A percentile compares a stretch with the other conserved stretches of the same genome.
phyloP scores from a whole-genome alignment of 139 green algal species.

The Haematococcus lacustris region DNA sequence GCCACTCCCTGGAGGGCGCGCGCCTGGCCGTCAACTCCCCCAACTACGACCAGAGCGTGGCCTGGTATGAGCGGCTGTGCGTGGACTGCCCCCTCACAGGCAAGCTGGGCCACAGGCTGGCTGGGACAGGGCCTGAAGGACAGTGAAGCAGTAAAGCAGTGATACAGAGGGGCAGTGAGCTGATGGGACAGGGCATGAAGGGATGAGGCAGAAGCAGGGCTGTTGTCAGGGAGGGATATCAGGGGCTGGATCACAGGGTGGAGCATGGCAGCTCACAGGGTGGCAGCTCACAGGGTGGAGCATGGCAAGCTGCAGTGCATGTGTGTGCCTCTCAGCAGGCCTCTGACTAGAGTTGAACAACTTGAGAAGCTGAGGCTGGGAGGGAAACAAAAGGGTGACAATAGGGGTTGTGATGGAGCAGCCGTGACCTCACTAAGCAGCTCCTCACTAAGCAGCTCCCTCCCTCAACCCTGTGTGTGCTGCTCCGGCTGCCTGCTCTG shows the following conservation, averaged over 20 bases:
- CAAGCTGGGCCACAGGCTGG: neutral
- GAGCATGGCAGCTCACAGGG: no score
- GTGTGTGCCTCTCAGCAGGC: no score
- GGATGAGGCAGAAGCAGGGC: neutral
- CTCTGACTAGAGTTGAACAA: neutral
- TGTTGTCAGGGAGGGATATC: neutral
- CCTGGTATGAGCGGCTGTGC: conserved; percentile 35
- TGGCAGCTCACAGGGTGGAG: neutral
- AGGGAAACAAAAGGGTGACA: neutral
- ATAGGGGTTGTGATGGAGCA: neutral
- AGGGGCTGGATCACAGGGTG: neutral
- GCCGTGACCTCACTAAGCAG: neutral
- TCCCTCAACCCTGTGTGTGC: neutral
- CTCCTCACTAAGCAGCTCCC: neutral
- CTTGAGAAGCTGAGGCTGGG: no score
- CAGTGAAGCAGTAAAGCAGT: no score
- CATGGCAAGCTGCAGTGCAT: neutral
- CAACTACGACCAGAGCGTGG: no score
- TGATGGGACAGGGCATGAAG: neutral
- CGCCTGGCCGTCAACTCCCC: no score
- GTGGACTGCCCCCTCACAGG: conserved; percentile 46
- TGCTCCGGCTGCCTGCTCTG: neutral
- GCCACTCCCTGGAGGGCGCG: no score
- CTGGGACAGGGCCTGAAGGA: no score
- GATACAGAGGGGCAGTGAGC: no score